Percentiles rank a stretch among this genome's conserved stretches.
Conservation (phyloP, 1,284 basidiomycete species). For the Trichosporon faecale region DNA sequence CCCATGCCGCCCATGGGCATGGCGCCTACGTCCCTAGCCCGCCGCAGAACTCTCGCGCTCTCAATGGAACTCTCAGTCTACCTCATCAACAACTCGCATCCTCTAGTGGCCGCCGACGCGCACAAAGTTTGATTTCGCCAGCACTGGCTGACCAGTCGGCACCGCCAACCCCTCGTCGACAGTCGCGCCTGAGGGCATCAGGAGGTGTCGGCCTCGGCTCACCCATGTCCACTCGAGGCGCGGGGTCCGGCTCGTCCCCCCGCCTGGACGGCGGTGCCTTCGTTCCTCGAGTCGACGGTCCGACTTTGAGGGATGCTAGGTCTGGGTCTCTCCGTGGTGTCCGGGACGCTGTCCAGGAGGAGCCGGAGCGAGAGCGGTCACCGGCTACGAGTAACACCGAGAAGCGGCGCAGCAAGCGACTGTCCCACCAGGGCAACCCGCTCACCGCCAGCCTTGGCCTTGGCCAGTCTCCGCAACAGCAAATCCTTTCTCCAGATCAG, state of each 20-base stretch:
- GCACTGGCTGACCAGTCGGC: background rate
- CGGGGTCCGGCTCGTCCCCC: conserved; percentile 7
- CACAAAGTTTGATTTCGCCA: conserved; percentile 28
- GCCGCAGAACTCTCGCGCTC: background rate
- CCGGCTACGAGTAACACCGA: background rate
- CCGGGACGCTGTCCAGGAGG: background rate
- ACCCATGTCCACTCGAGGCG: background rate
- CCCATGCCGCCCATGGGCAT: conserved; percentile 4
- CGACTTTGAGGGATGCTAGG: background rate
- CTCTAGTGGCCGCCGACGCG: conserved; percentile 24
- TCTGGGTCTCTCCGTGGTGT: background rate
- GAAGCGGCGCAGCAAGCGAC: conserved; percentile 4
- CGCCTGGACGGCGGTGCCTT: conserved; percentile 12
- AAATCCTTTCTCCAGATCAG: conserved; percentile 38
- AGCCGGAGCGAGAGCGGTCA: background rate
- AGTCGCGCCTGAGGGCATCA: background rate
- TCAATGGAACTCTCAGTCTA: conserved; percentile 1
- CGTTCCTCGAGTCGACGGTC: background rate
- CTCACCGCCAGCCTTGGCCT: conserved; percentile 41
- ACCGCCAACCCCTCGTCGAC: conserved; percentile 14
- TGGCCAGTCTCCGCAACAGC: conserved; percentile 22
- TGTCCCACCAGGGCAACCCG: conserved; percentile 1
- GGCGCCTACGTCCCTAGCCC: background rate
- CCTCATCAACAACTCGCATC: conserved; percentile 13
- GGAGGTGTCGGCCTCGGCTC: background rate